These are phyloP conservation scores for Candida tibetensis DNA, from an alignment of 805 yeast species.

Conservation along the genomic window DNA sequence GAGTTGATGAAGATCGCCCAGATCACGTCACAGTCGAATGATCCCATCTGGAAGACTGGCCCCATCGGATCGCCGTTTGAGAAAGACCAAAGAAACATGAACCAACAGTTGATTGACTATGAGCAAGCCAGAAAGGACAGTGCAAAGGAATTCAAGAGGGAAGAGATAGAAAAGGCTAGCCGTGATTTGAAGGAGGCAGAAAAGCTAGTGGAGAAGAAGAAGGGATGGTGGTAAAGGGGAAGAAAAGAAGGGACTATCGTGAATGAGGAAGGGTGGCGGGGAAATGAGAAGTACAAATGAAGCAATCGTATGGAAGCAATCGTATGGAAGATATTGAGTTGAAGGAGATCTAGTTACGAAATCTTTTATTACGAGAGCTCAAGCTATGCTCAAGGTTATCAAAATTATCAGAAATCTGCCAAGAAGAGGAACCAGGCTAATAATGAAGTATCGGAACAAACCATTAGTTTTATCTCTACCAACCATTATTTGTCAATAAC, in stretches of 20 bases:
- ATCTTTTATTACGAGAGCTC: too few species aligned
- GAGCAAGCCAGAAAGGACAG: constrained; percentile 47
- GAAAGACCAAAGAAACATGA: constrained; percentile 35
- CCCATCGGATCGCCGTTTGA: constrained; percentile 68
- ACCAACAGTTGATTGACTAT: constrained; percentile 38
- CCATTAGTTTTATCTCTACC: too few species aligned
- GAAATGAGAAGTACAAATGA: too few species aligned
- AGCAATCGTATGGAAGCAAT: too few species aligned
- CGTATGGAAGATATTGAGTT: too few species aligned
- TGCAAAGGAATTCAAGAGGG: constrained; percentile 40
- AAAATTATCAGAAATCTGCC: too few species aligned
- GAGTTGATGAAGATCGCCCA: constrained; percentile 66
- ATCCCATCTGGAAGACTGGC: constrained; percentile 84
- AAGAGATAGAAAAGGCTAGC: constrained; percentile 32
- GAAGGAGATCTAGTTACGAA: too few species aligned
- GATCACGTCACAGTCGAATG: constrained; percentile 61
- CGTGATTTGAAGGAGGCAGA: constrained; percentile 29
- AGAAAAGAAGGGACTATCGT: constrained; percentile 1
- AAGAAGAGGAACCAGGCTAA: too few species aligned
- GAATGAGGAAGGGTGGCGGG: too few species aligned
- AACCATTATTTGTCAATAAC: too few species aligned
- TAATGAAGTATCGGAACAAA: too few species aligned
- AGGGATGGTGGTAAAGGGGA: constrained; percentile 13
- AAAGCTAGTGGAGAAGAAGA: constrained; percentile 22
- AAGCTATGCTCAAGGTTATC: too few species aligned